Conservation (phyloP, 805 yeast species). For the Ogataea polymorpha region DNA sequence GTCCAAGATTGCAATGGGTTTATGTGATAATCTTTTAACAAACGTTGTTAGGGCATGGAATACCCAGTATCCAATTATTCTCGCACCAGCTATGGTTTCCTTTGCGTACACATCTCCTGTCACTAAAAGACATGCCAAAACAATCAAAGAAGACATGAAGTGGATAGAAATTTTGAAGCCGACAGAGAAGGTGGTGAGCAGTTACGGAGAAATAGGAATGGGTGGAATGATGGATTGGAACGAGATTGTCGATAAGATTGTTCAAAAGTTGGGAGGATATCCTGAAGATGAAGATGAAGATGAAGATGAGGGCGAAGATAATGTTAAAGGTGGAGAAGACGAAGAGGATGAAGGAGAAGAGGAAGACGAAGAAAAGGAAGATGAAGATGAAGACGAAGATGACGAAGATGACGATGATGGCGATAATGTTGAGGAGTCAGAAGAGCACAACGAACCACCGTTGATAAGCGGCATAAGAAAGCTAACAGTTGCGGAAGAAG, state of each 20-base stretch:
- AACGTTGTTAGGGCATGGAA: slow-evolving; percentile 63
- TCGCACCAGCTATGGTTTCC: slow-evolving; percentile 62
- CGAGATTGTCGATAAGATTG: slow-evolving; percentile 55
- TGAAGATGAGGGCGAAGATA: slow-evolving; percentile 38
- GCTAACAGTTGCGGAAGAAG: slow-evolving; percentile 33
- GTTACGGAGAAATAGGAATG: slow-evolving; percentile 59
- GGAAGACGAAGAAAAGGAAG: slow-evolving; percentile 26
- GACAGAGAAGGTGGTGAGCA: slow-evolving; percentile 55
- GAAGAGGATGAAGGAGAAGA: slow-evolving; percentile 46
- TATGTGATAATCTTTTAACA: slow-evolving; percentile 57
- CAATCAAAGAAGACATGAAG: slow-evolving; percentile 57
- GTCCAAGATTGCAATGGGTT: slow-evolving; percentile 52
- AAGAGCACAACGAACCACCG: slow-evolving; percentile 20
- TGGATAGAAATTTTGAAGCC: slow-evolving; percentile 61
- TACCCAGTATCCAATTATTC: slow-evolving; percentile 51
- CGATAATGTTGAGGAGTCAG: slow-evolving; percentile 29
- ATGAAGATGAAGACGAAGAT: slow-evolving; percentile 29
- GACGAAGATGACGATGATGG: slow-evolving; percentile 32
- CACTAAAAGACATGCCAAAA: slow-evolving; percentile 51
- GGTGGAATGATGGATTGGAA: slow-evolving; percentile 71
- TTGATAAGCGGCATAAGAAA: slow-evolving; percentile 24
- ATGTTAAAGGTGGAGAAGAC: slow-evolving; percentile 35
- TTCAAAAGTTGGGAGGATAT: slow-evolving; percentile 49
- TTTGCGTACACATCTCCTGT: slow-evolving; percentile 56
- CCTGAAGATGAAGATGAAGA: slow-evolving; percentile 53